Evolutionary conservation across 2,329 filamentous ascomycete genomes (phyloP), one percentile per base, ranked within the genome.

Genomic region (Malbranchea zuffiana): DNA sequence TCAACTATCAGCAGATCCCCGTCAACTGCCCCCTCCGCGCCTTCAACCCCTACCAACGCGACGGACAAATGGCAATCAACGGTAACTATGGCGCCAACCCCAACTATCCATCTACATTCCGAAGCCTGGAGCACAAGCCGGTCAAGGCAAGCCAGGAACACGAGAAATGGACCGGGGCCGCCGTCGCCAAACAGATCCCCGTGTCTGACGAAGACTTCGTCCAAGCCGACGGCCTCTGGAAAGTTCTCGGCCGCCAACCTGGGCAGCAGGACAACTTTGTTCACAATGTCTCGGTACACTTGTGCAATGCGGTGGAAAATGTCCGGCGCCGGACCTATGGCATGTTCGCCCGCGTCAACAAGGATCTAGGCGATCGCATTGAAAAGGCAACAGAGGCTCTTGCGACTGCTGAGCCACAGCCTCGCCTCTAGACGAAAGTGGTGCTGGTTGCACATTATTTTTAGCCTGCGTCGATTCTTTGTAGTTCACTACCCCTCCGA

Each of bases 41-140:
- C 64, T 64, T 63, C 60, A 68, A 72, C 67, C 68, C 80, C 45
- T 82, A 76, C 66, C 79, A 84, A 56, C 74, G 81, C 43, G 80
- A 85, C 50, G 82, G 82, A 11, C 53, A 56, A 41, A 85, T 84
- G 78, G 72, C 76, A 1, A 74, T 75, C 49, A 67, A 71, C 40
- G 66, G 75, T 52, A 80, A 84, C 59, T 73, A 77, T 48, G 73
- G 74, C 35, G 62, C 68, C 3, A 68, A 74, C 43, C 69, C 72
- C 10, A 67, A 69, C 48, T 77, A 75, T 52, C 63, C 57, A 10
- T 61, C 60, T 15, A 60, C 51, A 28, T 61, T 62, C 51, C 56
- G 57, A 5, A 47, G 50, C 3, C 35, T 63, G 39, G 47, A 47
- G 10, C 58, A 58, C 50, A 55, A 57, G 42, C 54, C 60, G 27